Conservation (phyloP, 441 rosid species). For the Sinapis alba region DNA sequence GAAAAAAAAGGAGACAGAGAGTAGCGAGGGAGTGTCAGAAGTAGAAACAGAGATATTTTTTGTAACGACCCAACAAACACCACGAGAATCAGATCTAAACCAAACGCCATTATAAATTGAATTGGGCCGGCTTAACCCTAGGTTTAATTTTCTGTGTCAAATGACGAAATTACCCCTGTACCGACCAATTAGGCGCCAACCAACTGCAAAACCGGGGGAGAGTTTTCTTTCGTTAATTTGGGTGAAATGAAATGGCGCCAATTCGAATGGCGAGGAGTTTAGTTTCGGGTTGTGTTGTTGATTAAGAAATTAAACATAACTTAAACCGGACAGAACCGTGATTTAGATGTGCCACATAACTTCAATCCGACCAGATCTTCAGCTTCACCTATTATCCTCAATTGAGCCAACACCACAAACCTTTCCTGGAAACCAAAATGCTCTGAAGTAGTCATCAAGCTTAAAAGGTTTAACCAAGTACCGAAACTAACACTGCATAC, state of each 20-base stretch:
- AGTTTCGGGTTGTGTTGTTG: background rate
- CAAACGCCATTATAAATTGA: background rate
- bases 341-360: background rate
- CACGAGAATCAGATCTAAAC: background rate
- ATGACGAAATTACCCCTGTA: conserved; percentile 16
- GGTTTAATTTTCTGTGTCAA: background rate
- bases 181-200: conserved; percentile 21
- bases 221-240: background rate
- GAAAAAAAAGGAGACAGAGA: background rate
- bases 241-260: conserved; percentile 29
- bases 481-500: background rate
- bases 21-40: background rate
- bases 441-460: background rate
- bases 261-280: conserved; percentile 2
- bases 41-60: background rate
- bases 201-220: background rate
- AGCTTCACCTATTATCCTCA: background rate
- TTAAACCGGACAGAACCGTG: background rate
- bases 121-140: background rate
- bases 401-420: background rate
- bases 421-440: background rate
- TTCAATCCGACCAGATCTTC: background rate
- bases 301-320: background rate
- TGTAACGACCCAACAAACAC: background rate
- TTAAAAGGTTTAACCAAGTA: background rate